Conservation (phyloP, 345 rosid genomes). For the Aegle marmelos region DNA sequence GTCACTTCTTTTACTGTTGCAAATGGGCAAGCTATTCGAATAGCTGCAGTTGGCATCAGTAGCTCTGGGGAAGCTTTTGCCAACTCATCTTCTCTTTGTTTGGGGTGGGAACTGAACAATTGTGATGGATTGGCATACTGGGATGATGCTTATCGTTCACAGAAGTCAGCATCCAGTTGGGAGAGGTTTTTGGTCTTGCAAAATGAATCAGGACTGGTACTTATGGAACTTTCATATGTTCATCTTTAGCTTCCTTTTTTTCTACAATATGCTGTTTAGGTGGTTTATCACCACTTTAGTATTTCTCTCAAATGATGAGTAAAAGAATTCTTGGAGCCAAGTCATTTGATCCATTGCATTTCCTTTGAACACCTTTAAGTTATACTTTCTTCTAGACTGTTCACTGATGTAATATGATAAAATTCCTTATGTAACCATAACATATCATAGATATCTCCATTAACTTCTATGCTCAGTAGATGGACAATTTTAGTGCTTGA, state of each 20-base stretch:
- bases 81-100: constrained; percentile 80
- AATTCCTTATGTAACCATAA: not conserved
- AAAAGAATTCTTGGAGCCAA: not conserved
- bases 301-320: not conserved
- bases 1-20: constrained; percentile 72
- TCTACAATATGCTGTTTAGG: not conserved
- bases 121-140: constrained; percentile 75
- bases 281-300: not conserved
- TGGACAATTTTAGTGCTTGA: not conserved
- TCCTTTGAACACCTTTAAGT: not conserved
- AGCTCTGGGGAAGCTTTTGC: constrained; percentile 73
- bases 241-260: not conserved
- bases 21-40: constrained; percentile 75
- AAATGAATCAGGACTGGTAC: constrained; percentile 83
- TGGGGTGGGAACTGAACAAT: constrained; percentile 73
- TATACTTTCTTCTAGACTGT: not conserved
- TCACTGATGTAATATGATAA: not conserved
- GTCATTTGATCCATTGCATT: not conserved
- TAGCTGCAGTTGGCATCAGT: constrained; percentile 77
- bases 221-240: constrained; percentile 9
- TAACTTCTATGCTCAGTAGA: not conserved
- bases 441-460: not conserved
- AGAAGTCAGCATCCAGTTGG: constrained; percentile 62
- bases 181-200: constrained; percentile 75
- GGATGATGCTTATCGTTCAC: constrained; percentile 52